phyloP scores from a whole-genome alignment of 2,329 filamentous ascomycete species.

The Fusarium sp. region DNA sequence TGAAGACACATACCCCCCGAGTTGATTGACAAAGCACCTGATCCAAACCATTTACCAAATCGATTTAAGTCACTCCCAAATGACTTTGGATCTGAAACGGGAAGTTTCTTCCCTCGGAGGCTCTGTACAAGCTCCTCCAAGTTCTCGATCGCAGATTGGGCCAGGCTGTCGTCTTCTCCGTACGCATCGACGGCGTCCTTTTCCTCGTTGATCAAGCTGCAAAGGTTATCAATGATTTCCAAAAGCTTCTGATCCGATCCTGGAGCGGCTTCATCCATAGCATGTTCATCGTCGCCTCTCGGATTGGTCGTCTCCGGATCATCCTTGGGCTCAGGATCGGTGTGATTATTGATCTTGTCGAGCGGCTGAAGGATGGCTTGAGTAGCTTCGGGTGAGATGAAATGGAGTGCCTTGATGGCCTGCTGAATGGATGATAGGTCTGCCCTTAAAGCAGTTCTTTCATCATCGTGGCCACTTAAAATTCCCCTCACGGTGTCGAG shows the following conservation, averaged over 20 bases:
- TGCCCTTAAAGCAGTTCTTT: too few species aligned
- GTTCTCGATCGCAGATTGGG: background rate
- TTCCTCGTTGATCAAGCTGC: background rate
- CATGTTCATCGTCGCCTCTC: background rate
- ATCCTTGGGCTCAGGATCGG: background rate
- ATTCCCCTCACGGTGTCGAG: too few species aligned
- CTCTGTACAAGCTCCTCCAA: background rate
- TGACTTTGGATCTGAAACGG: background rate
- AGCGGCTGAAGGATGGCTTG: background rate
- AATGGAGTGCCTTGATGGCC: too few species aligned
- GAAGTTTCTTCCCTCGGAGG: background rate
- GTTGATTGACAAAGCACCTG: background rate
- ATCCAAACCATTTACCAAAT: slow-evolving; percentile 1
- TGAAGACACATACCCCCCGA: background rate
- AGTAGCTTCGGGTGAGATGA: too few species aligned
- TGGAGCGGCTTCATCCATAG: background rate
- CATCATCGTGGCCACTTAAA: too few species aligned
- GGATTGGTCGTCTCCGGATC: too few species aligned
- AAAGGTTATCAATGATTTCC: background rate
- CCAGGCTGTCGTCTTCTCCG: background rate
- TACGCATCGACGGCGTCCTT: background rate
- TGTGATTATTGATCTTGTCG: background rate
- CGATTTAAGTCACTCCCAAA: background rate
- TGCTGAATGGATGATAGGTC: too few species aligned
- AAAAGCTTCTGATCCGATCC: background rate